phyloP scores from a whole-genome alignment of 2,329 filamentous ascomycete genomes.

The Pleoardoris graminearum region DNA sequence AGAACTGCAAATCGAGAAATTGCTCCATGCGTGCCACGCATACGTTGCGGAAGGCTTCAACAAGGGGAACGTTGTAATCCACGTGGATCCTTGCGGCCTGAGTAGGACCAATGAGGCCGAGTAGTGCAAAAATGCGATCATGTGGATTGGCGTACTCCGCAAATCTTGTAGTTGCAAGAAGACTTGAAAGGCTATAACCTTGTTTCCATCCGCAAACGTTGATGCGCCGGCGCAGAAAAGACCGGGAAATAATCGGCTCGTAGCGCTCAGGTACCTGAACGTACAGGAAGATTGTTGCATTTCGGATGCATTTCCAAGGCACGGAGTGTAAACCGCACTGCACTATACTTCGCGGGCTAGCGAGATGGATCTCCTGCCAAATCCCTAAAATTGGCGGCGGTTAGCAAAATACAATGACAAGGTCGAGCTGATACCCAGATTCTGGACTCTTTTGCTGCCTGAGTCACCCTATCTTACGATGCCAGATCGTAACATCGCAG shows the following conservation, averaged over 20 bases:
- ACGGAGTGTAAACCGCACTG: neutral
- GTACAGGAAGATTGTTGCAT: neutral
- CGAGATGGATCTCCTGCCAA: conserved; percentile 5
- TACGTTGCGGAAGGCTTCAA: neutral
- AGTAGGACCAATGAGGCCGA: neutral
- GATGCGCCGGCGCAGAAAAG: neutral
- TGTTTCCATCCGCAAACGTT: neutral
- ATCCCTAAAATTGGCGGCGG: neutral
- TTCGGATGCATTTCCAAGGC: neutral
- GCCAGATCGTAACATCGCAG: too few species aligned
- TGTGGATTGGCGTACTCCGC: neutral
- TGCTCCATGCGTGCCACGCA: neutral
- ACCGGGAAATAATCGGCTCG: neutral
- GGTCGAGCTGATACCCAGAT: neutral
- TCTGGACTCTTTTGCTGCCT: too few species aligned
- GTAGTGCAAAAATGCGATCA: conserved; percentile 8
- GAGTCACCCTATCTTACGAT: too few species aligned
- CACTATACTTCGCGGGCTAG: neutral
- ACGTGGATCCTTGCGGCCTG: neutral
- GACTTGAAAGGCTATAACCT: neutral
- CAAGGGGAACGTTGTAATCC: conserved; percentile 1
- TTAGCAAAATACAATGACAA: neutral
- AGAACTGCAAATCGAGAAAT: neutral
- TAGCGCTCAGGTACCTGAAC: neutral
- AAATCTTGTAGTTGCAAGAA: neutral